Base-by-base conservation (phyloP, 495 filamentous ascomycete species). In the Neurospora sublineolata region DNA sequence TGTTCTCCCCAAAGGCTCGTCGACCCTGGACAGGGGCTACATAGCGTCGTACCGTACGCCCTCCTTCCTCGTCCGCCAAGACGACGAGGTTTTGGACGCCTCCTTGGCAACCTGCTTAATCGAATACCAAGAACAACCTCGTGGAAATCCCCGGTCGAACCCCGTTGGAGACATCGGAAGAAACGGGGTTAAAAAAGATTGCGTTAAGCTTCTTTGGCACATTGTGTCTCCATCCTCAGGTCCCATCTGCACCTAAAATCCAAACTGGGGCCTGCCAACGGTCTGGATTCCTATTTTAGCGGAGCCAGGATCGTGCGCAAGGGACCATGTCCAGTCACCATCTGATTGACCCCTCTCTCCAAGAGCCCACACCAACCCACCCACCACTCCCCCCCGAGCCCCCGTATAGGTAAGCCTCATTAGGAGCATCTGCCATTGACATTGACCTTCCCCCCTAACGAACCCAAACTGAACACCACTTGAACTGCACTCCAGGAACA, bases 221-320 rank as follows among this genome's bases (percentile, higher is more conserved):
- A 46, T 52, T 37, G 12, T 58, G 23, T 36, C 40, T 70, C 40
- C 69, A 58, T 69, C 39, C 27, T 46, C 18, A n/a, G 27, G 52
- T 36, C 52, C 52, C 52, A 64, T 64, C 27, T 33, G 52, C 52
- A 64, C 27, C 27, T 18, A 64, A 64, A 64, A 9, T 64, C 52
- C 52, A 60, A 60, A 40, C 68, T 58, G 68, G 52, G 68, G 64
- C 72, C 72, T 58, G 33, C 36, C 70, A 67, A 70, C 69, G 73
- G 72, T 72, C 73, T 73, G 75, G 72, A 76, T 69, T 64, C 52
- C 52, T 64, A 64, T 64, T 70, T 71, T 71, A 70, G 68, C 69
- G 71, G 69, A 68, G 70, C 58, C 76, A 70, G 70, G 76, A 77
- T 77, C 69, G 70, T 72, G 74, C 72, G 72, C 71, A 75, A 75